Evolutionary conservation across 352 stramenopile genomes (phyloP), one percentile per base, ranked within the genome.

Genomic region (Phytophthora quininea): DNA sequence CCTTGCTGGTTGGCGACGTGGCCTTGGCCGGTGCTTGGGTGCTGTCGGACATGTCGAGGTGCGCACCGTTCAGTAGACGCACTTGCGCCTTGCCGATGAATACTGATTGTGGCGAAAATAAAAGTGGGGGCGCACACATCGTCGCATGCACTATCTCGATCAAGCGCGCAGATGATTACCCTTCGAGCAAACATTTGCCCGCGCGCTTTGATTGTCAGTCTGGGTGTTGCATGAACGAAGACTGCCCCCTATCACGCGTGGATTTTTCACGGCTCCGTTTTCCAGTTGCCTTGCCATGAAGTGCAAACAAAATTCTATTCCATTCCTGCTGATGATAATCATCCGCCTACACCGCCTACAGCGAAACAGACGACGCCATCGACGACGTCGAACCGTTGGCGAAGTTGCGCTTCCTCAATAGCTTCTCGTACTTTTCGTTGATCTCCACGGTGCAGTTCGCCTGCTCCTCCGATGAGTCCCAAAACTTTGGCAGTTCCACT

Each of bases 371-470:
- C 15, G 54, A 71, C 43, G 59, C 64, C 30, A 59, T 66, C 15
- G 67, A 73, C n/a, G 58, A 76, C 27, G 59, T 71, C 27, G 47
- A 66, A 31, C 54, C 48, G 27, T 63, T 72, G 8, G 48, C 47
- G n/a, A 71, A 68, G 11, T 67, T 72, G 10, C 72, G 72, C 33
- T 63, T 37, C 49, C 53, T 62, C 1, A 87, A 53, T 31, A 84
- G 37, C 48, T 78, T 76, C 54, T 85, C 74, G 37, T 88, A 88
- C 37, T 76, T 73, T 19, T 30, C 60, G 49, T 80, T 84, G 54
- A 88, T 84, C 42, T 83, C 68, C n/a, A 60, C 12, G 0, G 65
- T 70, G 49, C 67, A 54, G 11, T 73, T 40, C 9, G 54, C 56
- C 46, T 74, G 69, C n/a, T 81, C 69, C 47, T 87, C 65, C 14